Base-by-base conservation (phyloP, 148 eudicot species). In the Rhododendron kiyosumense region DNA sequence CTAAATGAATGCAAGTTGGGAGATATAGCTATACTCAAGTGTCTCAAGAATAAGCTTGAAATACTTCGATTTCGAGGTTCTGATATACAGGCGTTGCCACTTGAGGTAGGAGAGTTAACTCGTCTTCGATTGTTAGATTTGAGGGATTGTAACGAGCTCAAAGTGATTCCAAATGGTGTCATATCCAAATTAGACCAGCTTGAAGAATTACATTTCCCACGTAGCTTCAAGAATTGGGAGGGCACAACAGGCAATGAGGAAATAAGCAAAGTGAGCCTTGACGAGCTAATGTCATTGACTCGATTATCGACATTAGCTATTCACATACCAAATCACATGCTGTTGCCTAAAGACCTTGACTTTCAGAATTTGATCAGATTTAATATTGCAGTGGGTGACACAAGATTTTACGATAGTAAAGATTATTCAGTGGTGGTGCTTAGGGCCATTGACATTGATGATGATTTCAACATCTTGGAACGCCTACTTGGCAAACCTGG, bases 31-130 rank as follows among this genome's bases (percentile, higher is more conserved):
- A 24, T 20, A 6, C 38, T 85, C 71, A 57, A 24, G 65, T 30
- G 59, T 34, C 52, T 85, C 34, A 85, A 85, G 69, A 59, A 45
- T n/a, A 48, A 15, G 61, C 73, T 85, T 43, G 86, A 78, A 49
- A 46, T 78, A 32, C 71, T 85, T 52, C 17, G 59, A 24, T 30
- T 85, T 41, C 38, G 45, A 2, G 76, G 74, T 24, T 77, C 52
- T 59, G 43, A 78, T 77, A 61, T 85, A 18, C 18, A 78, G 54
- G 81, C n/a, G 14, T 59, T 85, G 75, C 82, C 86, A 8, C 0
- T 0, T 32, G 82, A 78, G 54, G 17, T 85, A 12, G 82, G 59
- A 59, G n/a, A 20, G 26, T 59, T 59, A 59, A 14, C 57, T 14
- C 20, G 1, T 13, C 57, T 52, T 52, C 57, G 20, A 20, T 52